These are phyloP conservation scores for Orbilia ellipsospora DNA, from an alignment of 2,329 filamentous ascomycete genomes.

Conservation along the genomic window DNA sequence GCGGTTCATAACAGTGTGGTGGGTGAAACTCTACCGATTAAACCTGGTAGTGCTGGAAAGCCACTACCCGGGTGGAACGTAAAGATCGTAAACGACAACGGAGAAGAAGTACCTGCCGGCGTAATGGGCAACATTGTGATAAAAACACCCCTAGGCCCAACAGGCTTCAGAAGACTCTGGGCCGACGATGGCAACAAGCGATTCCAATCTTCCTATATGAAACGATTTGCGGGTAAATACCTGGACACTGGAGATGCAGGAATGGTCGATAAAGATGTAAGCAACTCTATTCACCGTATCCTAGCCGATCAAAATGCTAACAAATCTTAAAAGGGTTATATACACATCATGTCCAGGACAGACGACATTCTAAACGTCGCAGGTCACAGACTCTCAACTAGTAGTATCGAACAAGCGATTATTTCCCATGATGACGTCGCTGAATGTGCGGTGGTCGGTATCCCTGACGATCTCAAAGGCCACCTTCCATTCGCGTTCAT, in stretches of 20 bases:
- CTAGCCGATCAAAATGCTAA: background rate
- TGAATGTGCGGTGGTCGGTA: conserved; percentile 86
- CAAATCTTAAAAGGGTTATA: conserved; percentile 64
- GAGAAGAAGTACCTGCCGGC: conserved; percentile 75
- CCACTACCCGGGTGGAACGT: conserved; percentile 93
- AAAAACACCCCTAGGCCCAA: conserved; percentile 82
- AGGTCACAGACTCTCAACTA: conserved; percentile 88
- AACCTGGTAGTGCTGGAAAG: conserved; percentile 88
- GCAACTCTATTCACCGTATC: background rate
- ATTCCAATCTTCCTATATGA: conserved; percentile 86
- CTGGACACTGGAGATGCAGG: conserved; percentile 92
- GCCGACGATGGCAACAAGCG: conserved; percentile 76
- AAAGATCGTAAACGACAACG: conserved; percentile 81
- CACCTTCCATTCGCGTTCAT: conserved; percentile 93
- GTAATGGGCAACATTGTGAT: conserved; percentile 94
- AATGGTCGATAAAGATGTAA: conserved; percentile 77
- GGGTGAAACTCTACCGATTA: conserved; percentile 74
- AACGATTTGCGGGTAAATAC: conserved; percentile 83
- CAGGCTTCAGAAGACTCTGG: conserved; percentile 87
- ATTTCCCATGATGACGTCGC: conserved; percentile 81
- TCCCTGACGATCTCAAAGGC: conserved; percentile 87
- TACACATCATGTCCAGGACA: conserved; percentile 72
- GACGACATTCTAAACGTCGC: conserved; percentile 98
- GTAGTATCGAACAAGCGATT: conserved; percentile 90
- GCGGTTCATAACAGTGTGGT: conserved; percentile 60